phyloP scores from a whole-genome alignment of 2,329 filamentous ascomycete genomes.

The Aspergillus piperis region DNA sequence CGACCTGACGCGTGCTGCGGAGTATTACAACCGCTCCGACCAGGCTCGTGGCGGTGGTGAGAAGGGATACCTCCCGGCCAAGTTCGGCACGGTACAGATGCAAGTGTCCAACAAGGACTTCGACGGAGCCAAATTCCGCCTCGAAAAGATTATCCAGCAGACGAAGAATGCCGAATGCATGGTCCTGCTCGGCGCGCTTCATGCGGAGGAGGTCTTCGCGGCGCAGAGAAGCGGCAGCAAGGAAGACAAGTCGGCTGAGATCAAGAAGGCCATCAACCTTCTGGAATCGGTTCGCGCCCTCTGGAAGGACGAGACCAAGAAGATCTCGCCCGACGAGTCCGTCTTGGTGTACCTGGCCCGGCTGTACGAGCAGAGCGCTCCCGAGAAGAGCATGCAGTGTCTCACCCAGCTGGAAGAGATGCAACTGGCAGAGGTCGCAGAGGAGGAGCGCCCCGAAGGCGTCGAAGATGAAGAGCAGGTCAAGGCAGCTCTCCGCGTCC shows the following conservation, averaged over 20 bases:
- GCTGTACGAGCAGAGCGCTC: constrained; percentile 80
- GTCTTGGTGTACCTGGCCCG: constrained; percentile 90
- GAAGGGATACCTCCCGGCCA: constrained; percentile 86
- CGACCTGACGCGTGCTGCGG: constrained; percentile 71
- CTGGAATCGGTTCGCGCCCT: constrained; percentile 80
- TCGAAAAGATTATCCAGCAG: constrained; percentile 92
- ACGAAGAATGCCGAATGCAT: constrained; percentile 83
- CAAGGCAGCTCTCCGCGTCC: constrained; percentile 66
- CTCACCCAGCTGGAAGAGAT: constrained; percentile 89
- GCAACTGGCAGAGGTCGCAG: constrained; percentile 75
- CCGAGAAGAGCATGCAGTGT: constrained; percentile 90
- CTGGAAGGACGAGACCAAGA: constrained; percentile 93
- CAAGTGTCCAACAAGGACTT: constrained; percentile 81
- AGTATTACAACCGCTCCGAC: constrained; percentile 88
- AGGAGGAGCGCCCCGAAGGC: constrained; percentile 65
- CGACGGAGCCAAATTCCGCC: constrained; percentile 85
- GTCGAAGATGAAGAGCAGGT: constrained; percentile 61
- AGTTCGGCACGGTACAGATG: constrained; percentile 90
- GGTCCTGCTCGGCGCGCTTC: constrained; percentile 85
- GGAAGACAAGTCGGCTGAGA: constrained; percentile 83
- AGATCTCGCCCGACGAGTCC: constrained; percentile 75
- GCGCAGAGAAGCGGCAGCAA: constrained; percentile 75
- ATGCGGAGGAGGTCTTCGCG: constrained; percentile 90
- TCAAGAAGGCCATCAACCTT: constrained; percentile 81
- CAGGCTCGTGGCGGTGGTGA: constrained; percentile 90